A percentile compares a stretch with the other conserved stretches of the same genome.
Evolutionary conservation across 306 rosid species (phyloP).

Genomic region (Hippophae tibetana): DNA sequence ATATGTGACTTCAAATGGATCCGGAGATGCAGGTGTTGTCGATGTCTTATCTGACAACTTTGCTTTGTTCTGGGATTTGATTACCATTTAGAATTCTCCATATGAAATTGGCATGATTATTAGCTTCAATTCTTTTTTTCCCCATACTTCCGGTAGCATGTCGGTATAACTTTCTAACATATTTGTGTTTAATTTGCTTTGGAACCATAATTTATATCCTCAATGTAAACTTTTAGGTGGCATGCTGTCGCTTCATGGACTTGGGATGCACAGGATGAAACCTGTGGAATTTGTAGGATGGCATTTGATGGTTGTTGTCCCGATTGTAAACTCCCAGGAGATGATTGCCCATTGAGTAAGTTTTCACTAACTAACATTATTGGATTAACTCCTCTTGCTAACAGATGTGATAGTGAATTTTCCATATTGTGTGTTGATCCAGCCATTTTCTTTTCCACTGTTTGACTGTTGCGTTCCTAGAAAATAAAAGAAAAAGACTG

Average conservation of each 20-base stretch:
- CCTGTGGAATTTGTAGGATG: constrained; percentile 92
- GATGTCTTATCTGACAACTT: background rate
- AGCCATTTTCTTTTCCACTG: background rate
- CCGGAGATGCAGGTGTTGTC: background rate
- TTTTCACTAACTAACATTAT: background rate
- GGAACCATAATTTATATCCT: constrained; percentile 2
- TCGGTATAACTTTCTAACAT: background rate
- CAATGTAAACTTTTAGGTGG: constrained; percentile 43
- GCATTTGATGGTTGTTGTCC: constrained; percentile 95
- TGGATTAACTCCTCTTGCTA: background rate
- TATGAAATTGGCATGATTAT: background rate
- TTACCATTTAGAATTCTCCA: background rate
- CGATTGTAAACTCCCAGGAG: constrained; percentile 88
- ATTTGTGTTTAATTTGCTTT: background rate
- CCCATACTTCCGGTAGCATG: background rate
- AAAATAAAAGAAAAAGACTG: too few species aligned
- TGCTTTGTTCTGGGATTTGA: background rate
- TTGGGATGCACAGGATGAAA: constrained; percentile 89
- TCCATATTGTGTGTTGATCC: background rate
- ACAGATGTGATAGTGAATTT: too few species aligned
- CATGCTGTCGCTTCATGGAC: constrained; percentile 93
- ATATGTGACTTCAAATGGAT: constrained; percentile 2
- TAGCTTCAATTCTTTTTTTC: background rate
- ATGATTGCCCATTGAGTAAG: constrained; percentile 88
- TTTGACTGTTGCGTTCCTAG: too few species aligned